Percentiles rank a stretch among this genome's conserved stretches.
Evolutionary conservation across 768 basidiomycete genomes (phyloP).

Genomic region (Steccherinum ochraceum): DNA sequence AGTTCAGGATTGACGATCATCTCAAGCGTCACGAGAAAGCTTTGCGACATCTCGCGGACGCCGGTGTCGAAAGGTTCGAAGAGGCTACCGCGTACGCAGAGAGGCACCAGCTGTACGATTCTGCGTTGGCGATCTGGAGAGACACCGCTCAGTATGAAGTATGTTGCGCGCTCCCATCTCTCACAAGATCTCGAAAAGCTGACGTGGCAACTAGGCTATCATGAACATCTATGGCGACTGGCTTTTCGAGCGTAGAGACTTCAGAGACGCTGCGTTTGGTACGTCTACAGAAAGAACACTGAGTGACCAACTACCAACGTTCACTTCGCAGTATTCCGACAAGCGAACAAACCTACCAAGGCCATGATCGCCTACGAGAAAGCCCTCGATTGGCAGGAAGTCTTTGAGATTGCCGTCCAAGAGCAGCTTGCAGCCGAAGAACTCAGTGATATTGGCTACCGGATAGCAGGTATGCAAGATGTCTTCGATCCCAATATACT

Average conservation of each 20-base stretch:
- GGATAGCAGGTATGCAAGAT: conserved; percentile 64
- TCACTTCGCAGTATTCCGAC: conserved; percentile 66
- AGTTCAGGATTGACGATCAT: conserved; percentile 90
- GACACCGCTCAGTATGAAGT: conserved; percentile 60
- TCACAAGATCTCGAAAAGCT: not conserved
- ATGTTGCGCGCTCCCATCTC: no score
- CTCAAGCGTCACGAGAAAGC: conserved; percentile 73
- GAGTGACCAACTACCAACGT: no score
- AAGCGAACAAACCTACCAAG: conserved; percentile 56
- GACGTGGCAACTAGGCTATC: no score
- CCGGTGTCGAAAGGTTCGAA: conserved; percentile 66
- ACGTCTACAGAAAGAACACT: no score
- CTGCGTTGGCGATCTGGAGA: conserved; percentile 72
- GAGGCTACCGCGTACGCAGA: conserved; percentile 81
- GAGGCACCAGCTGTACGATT: conserved; percentile 65
- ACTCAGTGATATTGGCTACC: conserved; percentile 58
- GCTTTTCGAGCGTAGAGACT: conserved; percentile 81
- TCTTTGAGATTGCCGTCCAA: conserved; percentile 72
- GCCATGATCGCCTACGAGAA: conserved; percentile 88
- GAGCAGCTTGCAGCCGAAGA: conserved; percentile 48
- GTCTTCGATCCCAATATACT: not conserved
- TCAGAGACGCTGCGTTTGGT: conserved; percentile 81
- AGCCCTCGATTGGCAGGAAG: conserved; percentile 83
- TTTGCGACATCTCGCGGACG: conserved; percentile 62
- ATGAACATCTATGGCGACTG: conserved; percentile 80